Conservation (phyloP, 176 grass and related monocot genomes). For the Tuctoria greenei region DNA sequence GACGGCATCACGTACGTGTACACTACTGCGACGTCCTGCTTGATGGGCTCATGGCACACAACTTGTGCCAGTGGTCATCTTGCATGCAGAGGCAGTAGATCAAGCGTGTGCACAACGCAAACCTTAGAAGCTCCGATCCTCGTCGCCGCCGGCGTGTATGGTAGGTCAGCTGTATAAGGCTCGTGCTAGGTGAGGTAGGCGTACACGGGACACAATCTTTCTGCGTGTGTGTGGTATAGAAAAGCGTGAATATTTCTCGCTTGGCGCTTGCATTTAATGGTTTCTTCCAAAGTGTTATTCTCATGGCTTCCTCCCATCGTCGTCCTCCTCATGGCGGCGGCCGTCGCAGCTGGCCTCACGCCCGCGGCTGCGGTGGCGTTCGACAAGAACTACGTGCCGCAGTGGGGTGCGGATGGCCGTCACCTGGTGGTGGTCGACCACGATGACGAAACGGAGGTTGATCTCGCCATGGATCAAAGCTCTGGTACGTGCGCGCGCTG, state of each 20-base stretch:
- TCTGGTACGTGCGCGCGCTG: conserved; percentile 51
- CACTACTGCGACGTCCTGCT: conserved; percentile 2
- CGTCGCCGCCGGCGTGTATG: not conserved
- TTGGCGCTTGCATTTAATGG: conserved; percentile 1
- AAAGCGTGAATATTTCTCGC: not conserved
- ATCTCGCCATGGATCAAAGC: conserved; percentile 64
- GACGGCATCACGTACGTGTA: conserved; percentile 15
- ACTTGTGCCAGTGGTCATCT: not conserved
- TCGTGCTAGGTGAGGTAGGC: not conserved
- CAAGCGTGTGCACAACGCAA: conserved; percentile 11
- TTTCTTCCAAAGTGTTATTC: not conserved
- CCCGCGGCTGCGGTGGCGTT: conserved; percentile 15
- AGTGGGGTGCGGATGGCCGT: conserved; percentile 48
- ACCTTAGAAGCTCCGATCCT: not conserved
- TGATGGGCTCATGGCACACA: not conserved
- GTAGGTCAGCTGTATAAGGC: conserved; percentile 10
- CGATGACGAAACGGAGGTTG: conserved; percentile 33
- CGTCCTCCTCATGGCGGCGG: not conserved
- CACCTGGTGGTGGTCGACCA: conserved; percentile 39
- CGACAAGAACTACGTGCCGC: conserved; percentile 50
- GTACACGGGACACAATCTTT: not conserved
- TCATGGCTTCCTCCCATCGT: conserved; percentile 5
- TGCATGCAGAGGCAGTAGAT: not conserved
- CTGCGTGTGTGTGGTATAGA: not conserved
- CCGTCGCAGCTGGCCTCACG: not conserved